Percentiles rank a stretch among this genome's conserved stretches.
Evolutionary conservation across 2,329 filamentous ascomycete genomes (phyloP).

Genomic region (Claviceps lovelessii): DNA sequence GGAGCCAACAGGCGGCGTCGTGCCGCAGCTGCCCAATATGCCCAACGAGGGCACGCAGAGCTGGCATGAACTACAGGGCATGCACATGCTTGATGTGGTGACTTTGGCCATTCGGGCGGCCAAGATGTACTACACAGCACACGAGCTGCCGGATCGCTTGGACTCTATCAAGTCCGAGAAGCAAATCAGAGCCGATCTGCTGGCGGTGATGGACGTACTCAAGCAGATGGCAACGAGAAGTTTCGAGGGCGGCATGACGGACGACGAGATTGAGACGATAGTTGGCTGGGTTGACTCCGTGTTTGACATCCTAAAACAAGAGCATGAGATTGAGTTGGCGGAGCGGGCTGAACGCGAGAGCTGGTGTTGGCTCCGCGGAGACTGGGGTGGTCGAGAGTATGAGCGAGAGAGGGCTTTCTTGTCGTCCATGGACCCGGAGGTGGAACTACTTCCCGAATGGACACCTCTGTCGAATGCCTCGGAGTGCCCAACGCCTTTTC

Average conservation of each 20-base stretch:
- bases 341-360: conserved; percentile 56
- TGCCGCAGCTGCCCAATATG: conserved; percentile 23
- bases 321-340: conserved; percentile 61
- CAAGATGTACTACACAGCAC: conserved; percentile 90
- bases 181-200: conserved; percentile 67
- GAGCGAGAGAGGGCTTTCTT: conserved; percentile 75
- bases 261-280: conserved; percentile 65
- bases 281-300: conserved; percentile 68
- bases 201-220: conserved; percentile 76
- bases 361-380: conserved; percentile 68
- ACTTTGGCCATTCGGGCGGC: conserved; percentile 92
- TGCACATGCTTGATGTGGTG: conserved; percentile 83
- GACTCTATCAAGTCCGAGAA: conserved; percentile 81
- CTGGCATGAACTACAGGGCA: conserved; percentile 78
- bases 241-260: conserved; percentile 68
- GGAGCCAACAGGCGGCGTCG: conserved; percentile 11
- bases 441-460: conserved; percentile 53
- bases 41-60: conserved; percentile 39
- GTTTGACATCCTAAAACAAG: conserved; percentile 58
- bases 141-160: conserved; percentile 72
- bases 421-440: conserved; percentile 51
- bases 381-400: conserved; percentile 62
- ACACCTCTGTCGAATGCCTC: conserved; percentile 29
- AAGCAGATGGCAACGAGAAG: conserved; percentile 82
- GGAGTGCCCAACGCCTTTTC: conserved; percentile 55